These are phyloP conservation scores for Agrocybe pediades DNA, from an alignment of 768 basidiomycete genomes.

Conservation along the genomic window DNA sequence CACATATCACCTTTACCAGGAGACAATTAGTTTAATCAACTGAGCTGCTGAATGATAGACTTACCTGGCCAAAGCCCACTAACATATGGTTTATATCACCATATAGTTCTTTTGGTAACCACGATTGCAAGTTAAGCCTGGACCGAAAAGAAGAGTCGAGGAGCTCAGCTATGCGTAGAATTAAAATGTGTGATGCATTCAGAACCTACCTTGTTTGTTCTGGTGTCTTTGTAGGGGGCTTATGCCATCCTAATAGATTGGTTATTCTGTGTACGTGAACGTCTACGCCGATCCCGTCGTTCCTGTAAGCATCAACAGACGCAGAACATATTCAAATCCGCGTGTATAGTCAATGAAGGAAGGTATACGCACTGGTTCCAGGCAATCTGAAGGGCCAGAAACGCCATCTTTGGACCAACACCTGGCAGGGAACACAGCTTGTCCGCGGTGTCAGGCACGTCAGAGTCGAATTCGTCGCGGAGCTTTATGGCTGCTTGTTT, in stretches of 20 bases:
- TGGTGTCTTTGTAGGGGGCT: slow-evolving; percentile 77
- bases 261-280: slow-evolving; percentile 96
- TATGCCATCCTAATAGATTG: slow-evolving; percentile 92
- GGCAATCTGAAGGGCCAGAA: slow-evolving; percentile 78
- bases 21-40: not conserved
- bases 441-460: slow-evolving; percentile 88
- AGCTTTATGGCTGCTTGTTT: slow-evolving; percentile 72
- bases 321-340: not conserved
- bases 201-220: slow-evolving; percentile 77
- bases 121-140: slow-evolving; percentile 79
- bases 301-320: slow-evolving; percentile 41
- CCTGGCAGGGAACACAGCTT: slow-evolving; percentile 87
- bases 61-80: slow-evolving; percentile 85
- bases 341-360: too few species aligned
- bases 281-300: slow-evolving; percentile 92
- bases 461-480: slow-evolving; percentile 72
- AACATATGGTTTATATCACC: slow-evolving; percentile 78
- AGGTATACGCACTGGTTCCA: slow-evolving; percentile 69
- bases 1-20: slow-evolving; percentile 57
- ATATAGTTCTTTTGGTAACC: slow-evolving; percentile 76
- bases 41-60: slow-evolving; percentile 2
- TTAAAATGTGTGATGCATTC: not conserved
- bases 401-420: slow-evolving; percentile 98
- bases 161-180: not conserved
- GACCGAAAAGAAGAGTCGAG: not conserved